phyloP scores from a whole-genome alignment of 441 rosid genomes.

The Bocquillonia castaneifolia region DNA sequence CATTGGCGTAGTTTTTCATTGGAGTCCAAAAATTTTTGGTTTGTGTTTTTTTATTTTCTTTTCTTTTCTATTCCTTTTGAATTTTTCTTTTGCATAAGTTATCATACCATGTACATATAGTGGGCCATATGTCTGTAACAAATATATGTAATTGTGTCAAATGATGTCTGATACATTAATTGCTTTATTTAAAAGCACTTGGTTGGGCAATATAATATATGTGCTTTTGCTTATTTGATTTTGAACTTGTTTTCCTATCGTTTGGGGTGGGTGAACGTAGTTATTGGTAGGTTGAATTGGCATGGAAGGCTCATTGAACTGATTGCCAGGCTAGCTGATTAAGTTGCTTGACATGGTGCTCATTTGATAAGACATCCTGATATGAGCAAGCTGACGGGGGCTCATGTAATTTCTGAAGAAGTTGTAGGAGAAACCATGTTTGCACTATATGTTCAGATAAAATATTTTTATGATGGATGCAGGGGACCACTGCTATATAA shows the following conservation, averaged over 20 bases:
- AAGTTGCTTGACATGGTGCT: background rate
- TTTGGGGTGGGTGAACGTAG: background rate
- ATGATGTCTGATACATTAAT: slow-evolving; percentile 1
- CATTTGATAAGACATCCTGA: background rate
- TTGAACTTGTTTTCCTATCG: background rate
- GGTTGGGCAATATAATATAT: background rate
- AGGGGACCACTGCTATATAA: background rate
- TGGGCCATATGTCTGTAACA: background rate
- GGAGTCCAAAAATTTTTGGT: slow-evolving; percentile 24
- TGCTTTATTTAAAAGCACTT: background rate
- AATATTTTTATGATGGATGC: background rate
- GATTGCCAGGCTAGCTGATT: background rate
- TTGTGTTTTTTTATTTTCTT: slow-evolving; percentile 7
- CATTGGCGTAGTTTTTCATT: slow-evolving; percentile 34
- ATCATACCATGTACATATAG: background rate
- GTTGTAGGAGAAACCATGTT: background rate
- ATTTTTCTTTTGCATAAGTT: background rate
- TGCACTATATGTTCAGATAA: background rate
- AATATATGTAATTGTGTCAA: background rate
- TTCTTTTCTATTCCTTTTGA: background rate
- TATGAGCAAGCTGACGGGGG: background rate
- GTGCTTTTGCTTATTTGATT: background rate
- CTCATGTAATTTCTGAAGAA: background rate
- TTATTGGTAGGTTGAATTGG: background rate
- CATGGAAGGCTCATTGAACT: background rate